phyloP scores from a whole-genome alignment of 75 land plant species.

The Pinus tabuliformis region DNA sequence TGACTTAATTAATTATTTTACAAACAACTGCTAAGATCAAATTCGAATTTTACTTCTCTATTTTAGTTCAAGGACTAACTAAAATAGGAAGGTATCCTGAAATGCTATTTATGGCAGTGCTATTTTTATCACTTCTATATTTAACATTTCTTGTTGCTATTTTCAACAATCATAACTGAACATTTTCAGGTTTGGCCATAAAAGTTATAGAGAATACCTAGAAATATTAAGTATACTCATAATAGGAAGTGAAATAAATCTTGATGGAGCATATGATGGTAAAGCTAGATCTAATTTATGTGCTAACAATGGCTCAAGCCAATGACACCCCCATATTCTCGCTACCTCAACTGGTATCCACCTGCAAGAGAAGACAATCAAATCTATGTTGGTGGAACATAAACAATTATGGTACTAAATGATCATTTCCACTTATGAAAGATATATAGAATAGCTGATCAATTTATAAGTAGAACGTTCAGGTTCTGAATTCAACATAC shows the following conservation, averaged over 20 bases:
- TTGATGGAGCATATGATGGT: constrained; percentile 62
- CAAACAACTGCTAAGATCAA: no score
- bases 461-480: not conserved
- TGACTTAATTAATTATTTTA: no score
- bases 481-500: constrained; percentile 26
- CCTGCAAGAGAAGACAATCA: constrained; percentile 29
- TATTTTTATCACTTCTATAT: no score
- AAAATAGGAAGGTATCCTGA: no score
- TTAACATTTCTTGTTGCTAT: no score
- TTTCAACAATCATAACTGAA: not conserved
- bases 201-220: constrained; percentile 32
- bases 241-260: constrained; percentile 69
- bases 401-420: not conserved
- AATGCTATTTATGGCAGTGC: no score
- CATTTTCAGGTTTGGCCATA: not conserved
- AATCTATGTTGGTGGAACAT: not conserved
- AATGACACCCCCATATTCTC: constrained; percentile 78
- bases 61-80: no score
- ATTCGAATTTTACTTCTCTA: no score
- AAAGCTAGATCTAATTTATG: constrained; percentile 53
- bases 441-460: not conserved
- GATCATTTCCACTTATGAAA: not conserved
- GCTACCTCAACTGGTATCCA: constrained; percentile 88
- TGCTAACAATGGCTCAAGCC: constrained; percentile 61
- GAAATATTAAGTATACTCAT: constrained; percentile 82